Base-by-base conservation (phyloP, 176 grass and related monocot genomes). In the Pharus latifolius region DNA sequence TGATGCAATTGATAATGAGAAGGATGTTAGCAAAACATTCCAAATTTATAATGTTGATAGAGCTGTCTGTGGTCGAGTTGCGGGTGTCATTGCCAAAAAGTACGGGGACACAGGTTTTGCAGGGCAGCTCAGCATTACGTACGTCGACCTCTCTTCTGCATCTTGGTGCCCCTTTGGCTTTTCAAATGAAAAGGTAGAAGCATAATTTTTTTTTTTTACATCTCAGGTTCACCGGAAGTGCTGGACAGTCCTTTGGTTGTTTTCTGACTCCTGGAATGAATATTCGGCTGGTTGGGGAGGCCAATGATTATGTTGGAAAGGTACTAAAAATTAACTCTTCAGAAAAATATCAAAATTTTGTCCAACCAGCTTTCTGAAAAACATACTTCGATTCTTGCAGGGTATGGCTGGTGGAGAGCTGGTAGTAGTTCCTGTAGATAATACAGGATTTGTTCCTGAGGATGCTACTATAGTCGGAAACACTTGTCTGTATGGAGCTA, bases 201-300 rank as follows among this genome's bases (percentile, higher is more conserved):
- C 40, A 10, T 74, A 79, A 62, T 43, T 14, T 5, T 52, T 19
- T 56, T 38, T 22, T 85, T 54, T 73, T 50, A 56, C 40, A 48
- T 77, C 58, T 76, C 80, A 99, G 96, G 77, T 99, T 99, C 80
- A 82, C 75, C 73, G 96, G 96, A 75, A 99, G 96, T 80, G 96
- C 90, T 52, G 96, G 96, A 26, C 96, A 99, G 76, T 99, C 96
- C 43, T 99, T 99, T 82, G 87, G 87, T 56, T 94, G 90, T 75
- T 99, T 99, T 58, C 69, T 99, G 20, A 99, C 96, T 69, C 96
- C 96, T 84, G 96, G 96, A 78, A 99, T 99, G 90, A 92, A 94
- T 55, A 60, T 99, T 81, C 81, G 72, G 49, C 68, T 99, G 46
- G 49, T 99, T 61, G 96, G 96, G 30, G 96, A 99, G 79, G 87